Base-by-base conservation (phyloP, 495 filamentous ascomycete genomes). In the Jackrogersella multiformis region DNA sequence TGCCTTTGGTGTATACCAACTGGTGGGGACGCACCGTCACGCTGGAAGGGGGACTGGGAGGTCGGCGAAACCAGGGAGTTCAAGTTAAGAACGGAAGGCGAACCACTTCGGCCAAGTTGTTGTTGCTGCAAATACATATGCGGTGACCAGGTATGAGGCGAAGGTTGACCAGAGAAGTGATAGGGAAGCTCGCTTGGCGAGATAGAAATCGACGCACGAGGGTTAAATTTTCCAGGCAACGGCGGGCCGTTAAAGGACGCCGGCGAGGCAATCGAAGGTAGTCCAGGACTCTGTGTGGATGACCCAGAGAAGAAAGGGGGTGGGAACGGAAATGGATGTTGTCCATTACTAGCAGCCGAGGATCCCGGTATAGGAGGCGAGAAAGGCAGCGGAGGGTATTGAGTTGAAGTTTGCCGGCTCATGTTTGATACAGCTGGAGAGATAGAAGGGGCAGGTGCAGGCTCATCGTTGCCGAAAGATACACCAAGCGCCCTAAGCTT, bases 401-500 rank as follows among this genome's bases (percentile, higher is more conserved):
- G 88, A 5, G 77, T 84, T 16, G 89, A 89, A n/a, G 82, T 71
- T 63, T 87, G 85, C 28, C 87, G 81, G 68, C 86, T 88, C 77
- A 83, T 79, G 20, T 77, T 74, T 5, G 82, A 77, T 42, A 73
- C 67, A 23, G 76, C 76, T n/a, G 84, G 81, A 5, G 82, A 84
- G n/a, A 82, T 76, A 13, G 83, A 82, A 53, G 82, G 79, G 24
- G 75, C 82, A 10, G 85, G 83, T 36, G 75, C 76, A 13, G 86
- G 82, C 23, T 94, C 90, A 8, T 92, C 89, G 42, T 89, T 89
- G 20, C 87, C 90, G 55, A 90, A 82, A 15, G 84, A 90, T 1
- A 97, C 95, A 42, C 95, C 95, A 44, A 99, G 83, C 49, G 93
- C 92, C 32, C 91, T 88, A 38, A 99, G 82, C 78, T 96, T 99